Evolutionary conservation across 2,329 filamentous ascomycete species (phyloP), one percentile per base, ranked within the genome.

Genomic region (Fusarium continuum): DNA sequence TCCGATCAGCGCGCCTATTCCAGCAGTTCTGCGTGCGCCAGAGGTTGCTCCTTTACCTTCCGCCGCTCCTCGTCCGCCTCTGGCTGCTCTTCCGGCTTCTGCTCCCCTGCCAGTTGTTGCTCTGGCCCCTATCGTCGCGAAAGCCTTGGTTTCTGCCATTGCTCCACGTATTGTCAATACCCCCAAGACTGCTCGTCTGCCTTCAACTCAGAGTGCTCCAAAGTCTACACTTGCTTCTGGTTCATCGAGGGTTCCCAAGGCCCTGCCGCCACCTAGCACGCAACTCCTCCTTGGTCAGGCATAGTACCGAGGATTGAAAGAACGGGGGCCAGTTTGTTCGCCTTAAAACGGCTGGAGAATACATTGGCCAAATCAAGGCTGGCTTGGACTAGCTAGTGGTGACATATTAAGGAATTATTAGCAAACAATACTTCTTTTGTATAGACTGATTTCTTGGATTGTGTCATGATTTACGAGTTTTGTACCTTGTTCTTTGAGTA

Each of bases 71-170:
- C 29, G 48, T 6, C 65, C 66, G 5, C 26, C 29, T 17, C n/a
- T 19, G 10, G 64, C 57, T 23, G 38, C 46, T n/a, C 35, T 29
- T 13, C 58, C 57, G 14, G 14, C 31, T 6, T 22, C 36, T 19
- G 59, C 65, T n/a, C 49, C 45, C 40, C 10, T 62, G 2, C 67
- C 67, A 10, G 13, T 43, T 13, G 38, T 61, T 7, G 22, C 50
- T 11, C 26, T 66, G 6, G 64, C 43, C 2, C 67, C 67, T 5
- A 54, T 61, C 4, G 51, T 69, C 9, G 53, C 39, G 4, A 35
- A 36, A 3, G 53, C 48, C 3, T 29, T 68, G 32, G 22, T 31
- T 2, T 53, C 45, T 14, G 55, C 36, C 16, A 28, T 68, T 2
- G 20, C 34, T 5, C 61, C 67, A 5, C 25, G 35, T 3, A 32